Percentiles rank a stretch among this genome's conserved stretches.
Evolutionary conservation across 192 early-diverging fungal species (phyloP).

Genomic region (Rhizophagus prolifer): DNA sequence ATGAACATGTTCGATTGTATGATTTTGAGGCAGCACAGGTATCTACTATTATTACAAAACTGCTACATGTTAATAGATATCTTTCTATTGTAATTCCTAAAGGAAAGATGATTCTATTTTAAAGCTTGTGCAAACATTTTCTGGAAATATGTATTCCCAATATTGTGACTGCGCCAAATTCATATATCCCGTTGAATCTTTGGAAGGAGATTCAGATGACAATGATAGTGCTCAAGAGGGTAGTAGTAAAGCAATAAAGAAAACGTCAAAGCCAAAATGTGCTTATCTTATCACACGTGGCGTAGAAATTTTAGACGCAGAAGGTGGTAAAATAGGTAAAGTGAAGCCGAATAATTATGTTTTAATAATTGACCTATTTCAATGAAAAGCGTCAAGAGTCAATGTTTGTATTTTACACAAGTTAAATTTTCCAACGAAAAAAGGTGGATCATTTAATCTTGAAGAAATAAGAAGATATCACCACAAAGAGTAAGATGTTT

Average conservation of each 20-base stretch:
- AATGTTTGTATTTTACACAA: conserved; percentile 89
- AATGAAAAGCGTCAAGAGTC: conserved; percentile 63
- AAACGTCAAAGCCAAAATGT: conserved; percentile 45
- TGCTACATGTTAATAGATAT: neutral
- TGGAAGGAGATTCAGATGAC: conserved; percentile 29
- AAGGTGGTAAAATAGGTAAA: conserved; percentile 69
- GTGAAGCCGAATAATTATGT: conserved; percentile 22
- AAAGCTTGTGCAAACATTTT: conserved; percentile 61
- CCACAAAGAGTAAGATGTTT: conserved; percentile 70
- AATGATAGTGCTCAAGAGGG: conserved; percentile 33
- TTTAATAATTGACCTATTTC: neutral
- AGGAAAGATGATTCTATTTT: neutral
- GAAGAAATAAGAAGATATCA: conserved; percentile 74
- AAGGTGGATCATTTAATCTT: conserved; percentile 71
- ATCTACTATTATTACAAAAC: conserved; percentile 5
- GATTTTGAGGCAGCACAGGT: conserved; percentile 82
- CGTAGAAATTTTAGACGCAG: conserved; percentile 85
- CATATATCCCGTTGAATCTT: conserved; percentile 59
- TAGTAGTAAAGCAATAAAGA: conserved; percentile 34
- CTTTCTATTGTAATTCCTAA: neutral
- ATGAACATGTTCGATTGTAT: conserved; percentile 84
- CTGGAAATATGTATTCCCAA: conserved; percentile 75
- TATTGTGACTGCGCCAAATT: conserved; percentile 97
- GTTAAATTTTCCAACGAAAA: conserved; percentile 75
- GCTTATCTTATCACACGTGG: conserved; percentile 87